A percentile compares a stretch with the other conserved stretches of the same genome.
Evolutionary conservation across 371 early-diverging fungal species (phyloP).

Genomic region (Parasitella parasitica): DNA sequence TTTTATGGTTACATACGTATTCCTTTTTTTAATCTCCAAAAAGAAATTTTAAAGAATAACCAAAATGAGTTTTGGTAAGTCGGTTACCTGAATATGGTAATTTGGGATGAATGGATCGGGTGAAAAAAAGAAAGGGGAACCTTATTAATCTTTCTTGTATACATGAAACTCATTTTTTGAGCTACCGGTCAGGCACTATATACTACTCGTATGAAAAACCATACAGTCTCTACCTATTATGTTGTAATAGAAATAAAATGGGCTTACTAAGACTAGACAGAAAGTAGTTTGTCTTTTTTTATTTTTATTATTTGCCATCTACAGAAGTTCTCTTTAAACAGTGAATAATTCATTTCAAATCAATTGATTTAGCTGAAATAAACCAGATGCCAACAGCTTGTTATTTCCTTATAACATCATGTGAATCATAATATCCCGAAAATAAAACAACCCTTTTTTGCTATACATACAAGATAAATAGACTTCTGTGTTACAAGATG

Average conservation of each 20-base stretch:
- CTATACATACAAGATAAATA: not conserved
- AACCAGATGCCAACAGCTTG: too few species aligned
- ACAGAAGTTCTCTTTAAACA: too few species aligned
- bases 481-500: conserved; percentile 5
- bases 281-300: too few species aligned
- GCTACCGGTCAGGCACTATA: not conserved
- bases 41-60: conserved; percentile 7
- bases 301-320: too few species aligned
- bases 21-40: not conserved
- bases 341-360: too few species aligned
- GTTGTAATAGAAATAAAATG: too few species aligned
- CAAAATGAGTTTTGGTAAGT: conserved; percentile 9
- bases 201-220: too few species aligned
- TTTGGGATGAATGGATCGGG: conserved; percentile 12
- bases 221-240: too few species aligned
- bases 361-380: not conserved
- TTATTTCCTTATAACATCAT: not conserved
- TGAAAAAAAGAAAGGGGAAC: conserved; percentile 8
- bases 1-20: not conserved
- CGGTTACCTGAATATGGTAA: conserved; percentile 9
- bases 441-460: not conserved
- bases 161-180: not conserved
- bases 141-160: not conserved
- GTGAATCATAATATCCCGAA: conserved; percentile 7
- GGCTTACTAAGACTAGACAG: too few species aligned